phyloP scores from a whole-genome alignment of 2,329 filamentous ascomycete genomes.

The Hansfordia pulvinata region DNA sequence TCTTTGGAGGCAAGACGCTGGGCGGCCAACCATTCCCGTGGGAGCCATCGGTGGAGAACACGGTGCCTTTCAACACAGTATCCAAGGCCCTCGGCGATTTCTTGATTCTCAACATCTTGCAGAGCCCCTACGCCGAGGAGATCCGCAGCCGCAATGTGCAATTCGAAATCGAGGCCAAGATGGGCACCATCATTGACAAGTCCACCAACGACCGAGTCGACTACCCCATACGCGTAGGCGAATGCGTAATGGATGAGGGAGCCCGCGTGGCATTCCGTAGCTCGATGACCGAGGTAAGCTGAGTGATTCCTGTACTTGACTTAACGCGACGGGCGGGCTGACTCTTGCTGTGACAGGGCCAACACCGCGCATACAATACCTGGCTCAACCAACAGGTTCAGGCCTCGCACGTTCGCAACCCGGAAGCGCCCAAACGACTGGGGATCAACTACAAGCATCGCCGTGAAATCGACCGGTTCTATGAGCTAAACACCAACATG shows the following conservation, averaged over 20 bases:
- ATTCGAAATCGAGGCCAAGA: constrained; percentile 88
- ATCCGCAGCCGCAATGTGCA: constrained; percentile 52
- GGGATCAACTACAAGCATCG: constrained; percentile 71
- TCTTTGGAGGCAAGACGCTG: constrained; percentile 9
- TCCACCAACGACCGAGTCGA: constrained; percentile 56
- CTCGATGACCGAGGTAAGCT: constrained; percentile 72
- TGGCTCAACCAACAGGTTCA: constrained; percentile 63
- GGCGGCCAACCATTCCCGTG: constrained; percentile 27
- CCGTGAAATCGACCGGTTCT: constrained; percentile 73
- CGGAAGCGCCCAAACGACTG: constrained; percentile 35
- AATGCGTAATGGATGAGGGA: constrained; percentile 53
- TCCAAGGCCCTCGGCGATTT: constrained; percentile 71
- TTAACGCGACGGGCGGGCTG: too few relatives aligned
- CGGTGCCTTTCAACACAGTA: constrained; percentile 60
- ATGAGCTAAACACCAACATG: constrained; percentile 51
- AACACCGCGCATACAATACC: constrained; percentile 74
- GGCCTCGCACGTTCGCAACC: constrained; percentile 40
- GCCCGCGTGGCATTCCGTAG: constrained; percentile 62
- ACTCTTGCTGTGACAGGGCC: too few relatives aligned
- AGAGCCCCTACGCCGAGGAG: constrained; percentile 50
- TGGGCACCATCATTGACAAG: constrained; percentile 68
- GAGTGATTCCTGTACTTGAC: constrained; percentile 1
- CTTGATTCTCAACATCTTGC: constrained; percentile 58
- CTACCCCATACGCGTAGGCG: constrained; percentile 48
- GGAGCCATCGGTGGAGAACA: constrained; percentile 56